Conservation (phyloP, 345 rosid species). For the Populus simonii region DNA sequence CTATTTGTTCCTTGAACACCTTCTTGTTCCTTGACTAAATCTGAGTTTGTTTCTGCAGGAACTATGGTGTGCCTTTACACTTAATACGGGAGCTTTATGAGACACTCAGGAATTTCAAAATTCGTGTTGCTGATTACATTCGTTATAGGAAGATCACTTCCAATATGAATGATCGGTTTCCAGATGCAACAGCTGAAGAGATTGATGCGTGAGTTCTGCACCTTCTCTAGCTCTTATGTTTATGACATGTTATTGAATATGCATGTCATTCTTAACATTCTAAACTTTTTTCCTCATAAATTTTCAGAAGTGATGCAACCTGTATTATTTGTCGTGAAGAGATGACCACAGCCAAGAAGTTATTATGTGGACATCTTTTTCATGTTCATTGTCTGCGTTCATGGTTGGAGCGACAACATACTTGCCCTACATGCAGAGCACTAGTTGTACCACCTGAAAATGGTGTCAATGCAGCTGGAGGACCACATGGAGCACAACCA, state of each 20-base stretch:
- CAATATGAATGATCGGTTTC: conserved; percentile 94
- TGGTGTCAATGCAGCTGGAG: conserved; percentile 50
- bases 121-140: conserved; percentile 86
- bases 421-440: conserved; percentile 96
- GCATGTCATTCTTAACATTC: background rate
- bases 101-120: conserved; percentile 89
- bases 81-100: conserved; percentile 91
- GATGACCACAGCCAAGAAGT: conserved; percentile 91
- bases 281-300: conserved; percentile 18
- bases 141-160: conserved; percentile 94
- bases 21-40: background rate
- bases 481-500: conserved; percentile 54
- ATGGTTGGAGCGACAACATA: conserved; percentile 94
- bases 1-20: background rate
- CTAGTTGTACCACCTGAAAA: conserved; percentile 79
- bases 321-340: conserved; percentile 98
- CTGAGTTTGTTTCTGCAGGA: conserved; percentile 48
- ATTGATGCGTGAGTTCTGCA: conserved; percentile 59
- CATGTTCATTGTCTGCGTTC: conserved; percentile 97
- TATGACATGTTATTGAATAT: conserved; percentile 1
- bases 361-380: conserved; percentile 90
- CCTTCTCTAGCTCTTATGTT: background rate
- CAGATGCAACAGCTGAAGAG: conserved; percentile 90
- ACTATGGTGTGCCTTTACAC: conserved; percentile 92
- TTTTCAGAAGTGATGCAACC: conserved; percentile 82